These are phyloP conservation scores for Xylaria sp. DNA, from an alignment of 2,329 filamentous ascomycete species.

Conservation along the genomic window DNA sequence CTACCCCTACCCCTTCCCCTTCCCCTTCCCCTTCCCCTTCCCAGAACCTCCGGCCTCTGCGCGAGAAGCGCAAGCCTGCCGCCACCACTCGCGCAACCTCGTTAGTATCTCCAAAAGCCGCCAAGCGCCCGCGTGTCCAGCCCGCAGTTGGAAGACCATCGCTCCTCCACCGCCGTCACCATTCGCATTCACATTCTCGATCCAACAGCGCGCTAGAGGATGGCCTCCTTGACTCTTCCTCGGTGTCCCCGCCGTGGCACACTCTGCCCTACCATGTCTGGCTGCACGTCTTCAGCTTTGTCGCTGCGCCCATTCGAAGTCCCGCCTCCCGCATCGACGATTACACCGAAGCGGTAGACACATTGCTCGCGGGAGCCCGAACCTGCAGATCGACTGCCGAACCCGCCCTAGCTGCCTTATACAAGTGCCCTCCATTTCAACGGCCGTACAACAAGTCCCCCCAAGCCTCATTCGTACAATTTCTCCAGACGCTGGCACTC, in stretches of 20 bases:
- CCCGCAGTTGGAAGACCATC: neutral
- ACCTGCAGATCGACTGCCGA: conserved; percentile 75
- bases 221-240: conserved; percentile 52
- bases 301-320: conserved; percentile 68
- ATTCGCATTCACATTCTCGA: neutral
- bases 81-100: neutral
- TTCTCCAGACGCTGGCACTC: conserved; percentile 58
- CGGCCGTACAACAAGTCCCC: conserved; percentile 56
- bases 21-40: conserved; percentile 1
- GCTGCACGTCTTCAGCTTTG: conserved; percentile 74
- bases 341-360: conserved; percentile 54
- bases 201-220: conserved; percentile 16
- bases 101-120: conserved; percentile 6
- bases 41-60: conserved; percentile 17
- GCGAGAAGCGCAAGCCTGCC: conserved; percentile 29
- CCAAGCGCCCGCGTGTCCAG: conserved; percentile 32
- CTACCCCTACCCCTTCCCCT: neutral
- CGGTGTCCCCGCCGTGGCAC: conserved; percentile 63
- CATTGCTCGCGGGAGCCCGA: conserved; percentile 69
- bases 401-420: conserved; percentile 78
- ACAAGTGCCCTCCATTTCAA: conserved; percentile 72
- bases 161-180: neutral
- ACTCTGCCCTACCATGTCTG: conserved; percentile 74
- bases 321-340: conserved; percentile 55
- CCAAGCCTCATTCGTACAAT: conserved; percentile 60